Conservation (phyloP, 345 rosid species). For the Rhizophora mangle region DNA sequence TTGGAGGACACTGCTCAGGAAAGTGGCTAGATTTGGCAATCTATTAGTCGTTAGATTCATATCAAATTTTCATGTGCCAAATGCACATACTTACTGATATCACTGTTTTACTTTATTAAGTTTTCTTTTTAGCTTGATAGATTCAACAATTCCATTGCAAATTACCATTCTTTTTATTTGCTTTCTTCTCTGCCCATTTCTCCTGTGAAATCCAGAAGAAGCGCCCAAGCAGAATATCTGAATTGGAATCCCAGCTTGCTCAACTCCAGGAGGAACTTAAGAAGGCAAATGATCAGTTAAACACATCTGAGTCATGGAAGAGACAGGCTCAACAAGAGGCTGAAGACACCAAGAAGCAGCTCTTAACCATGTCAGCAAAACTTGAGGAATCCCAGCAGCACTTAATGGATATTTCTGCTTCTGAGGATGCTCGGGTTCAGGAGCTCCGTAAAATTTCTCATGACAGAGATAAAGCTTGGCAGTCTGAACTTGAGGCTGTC, state of each 20-base stretch:
- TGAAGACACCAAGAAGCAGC: constrained; percentile 70
- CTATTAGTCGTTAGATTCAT: background rate
- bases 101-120: background rate
- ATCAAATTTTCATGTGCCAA: background rate
- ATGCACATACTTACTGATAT: background rate
- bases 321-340: constrained; percentile 71
- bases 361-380: constrained; percentile 48
- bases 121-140: constrained; percentile 9
- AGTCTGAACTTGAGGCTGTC: constrained; percentile 93
- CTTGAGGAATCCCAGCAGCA: constrained; percentile 67
- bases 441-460: constrained; percentile 84
- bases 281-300: constrained; percentile 72
- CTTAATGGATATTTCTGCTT: constrained; percentile 61
- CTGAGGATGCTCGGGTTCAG: constrained; percentile 73
- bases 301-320: constrained; percentile 61
- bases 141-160: constrained; percentile 1
- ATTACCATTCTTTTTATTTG: constrained; percentile 8
- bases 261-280: constrained; percentile 83
- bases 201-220: constrained; percentile 50
- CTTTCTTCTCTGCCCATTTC: constrained; percentile 11
- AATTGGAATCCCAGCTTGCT: constrained; percentile 61
- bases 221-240: constrained; percentile 46
- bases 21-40: background rate
- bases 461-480: constrained; percentile 89
- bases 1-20: background rate